phyloP scores from a whole-genome alignment of 2,329 filamentous ascomycete genomes.

The Colletotrichum orchidophilum region DNA sequence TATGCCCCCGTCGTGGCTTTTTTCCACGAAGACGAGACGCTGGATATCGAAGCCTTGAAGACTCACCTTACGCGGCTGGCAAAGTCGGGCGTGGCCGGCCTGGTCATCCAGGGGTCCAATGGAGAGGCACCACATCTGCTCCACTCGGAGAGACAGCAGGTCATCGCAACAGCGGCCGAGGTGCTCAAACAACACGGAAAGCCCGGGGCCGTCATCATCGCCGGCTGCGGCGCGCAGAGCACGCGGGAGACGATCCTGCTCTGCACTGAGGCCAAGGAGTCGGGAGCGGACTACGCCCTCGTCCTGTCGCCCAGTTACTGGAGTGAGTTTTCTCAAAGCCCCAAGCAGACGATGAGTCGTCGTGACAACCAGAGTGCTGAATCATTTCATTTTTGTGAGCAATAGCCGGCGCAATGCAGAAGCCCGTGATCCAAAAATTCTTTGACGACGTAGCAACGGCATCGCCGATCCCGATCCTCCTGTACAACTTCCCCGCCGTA shows the following conservation, averaged over 20 bases:
- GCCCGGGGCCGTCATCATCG: slow-evolving; percentile 64
- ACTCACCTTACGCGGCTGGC: slow-evolving; percentile 51
- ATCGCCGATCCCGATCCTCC: slow-evolving; percentile 64
- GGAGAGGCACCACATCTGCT: slow-evolving; percentile 60
- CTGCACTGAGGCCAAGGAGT: slow-evolving; percentile 64
- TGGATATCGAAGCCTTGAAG: slow-evolving; percentile 50
- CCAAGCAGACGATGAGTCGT: slow-evolving; percentile 59
- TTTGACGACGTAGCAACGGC: slow-evolving; percentile 64
- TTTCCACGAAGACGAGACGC: slow-evolving; percentile 51
- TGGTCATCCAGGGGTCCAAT: slow-evolving; percentile 58
- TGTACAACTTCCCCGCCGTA: slow-evolving; percentile 77
- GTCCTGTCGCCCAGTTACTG: slow-evolving; percentile 73
- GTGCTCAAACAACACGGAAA: slow-evolving; percentile 56
- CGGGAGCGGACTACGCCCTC: slow-evolving; percentile 69
- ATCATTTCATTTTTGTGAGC: slow-evolving; percentile 23
- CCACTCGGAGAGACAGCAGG: slow-evolving; percentile 63
- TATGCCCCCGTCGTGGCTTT: slow-evolving; percentile 55
- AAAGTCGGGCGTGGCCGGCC: slow-evolving; percentile 53
- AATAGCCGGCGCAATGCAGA: slow-evolving; percentile 58
- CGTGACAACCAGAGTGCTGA: slow-evolving; percentile 60
- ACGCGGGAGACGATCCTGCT: slow-evolving; percentile 70
- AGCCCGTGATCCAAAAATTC: slow-evolving; percentile 67
- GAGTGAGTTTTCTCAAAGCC: slow-evolving; percentile 55
- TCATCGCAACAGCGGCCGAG: slow-evolving; percentile 63
- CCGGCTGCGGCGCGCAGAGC: slow-evolving; percentile 71